Conservation (phyloP, 805 yeast genomes). For the Candida endomychidarum region DNA sequence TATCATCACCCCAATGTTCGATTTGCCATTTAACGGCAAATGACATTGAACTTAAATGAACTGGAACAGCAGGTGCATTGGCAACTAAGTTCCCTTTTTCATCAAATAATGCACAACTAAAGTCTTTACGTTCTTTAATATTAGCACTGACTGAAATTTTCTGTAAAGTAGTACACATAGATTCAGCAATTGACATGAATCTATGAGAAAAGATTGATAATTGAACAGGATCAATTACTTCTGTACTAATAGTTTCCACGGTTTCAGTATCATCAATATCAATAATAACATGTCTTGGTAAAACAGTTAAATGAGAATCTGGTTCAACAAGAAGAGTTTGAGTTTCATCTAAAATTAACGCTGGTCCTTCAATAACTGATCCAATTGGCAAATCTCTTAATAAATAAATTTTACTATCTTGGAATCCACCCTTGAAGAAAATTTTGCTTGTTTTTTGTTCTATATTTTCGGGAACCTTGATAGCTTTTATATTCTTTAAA, state of each 20-base stretch:
- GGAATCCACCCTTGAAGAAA: slow-evolving; percentile 55
- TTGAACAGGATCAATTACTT: slow-evolving; percentile 60
- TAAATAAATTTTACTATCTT: slow-evolving; percentile 48
- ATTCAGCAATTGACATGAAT: slow-evolving; percentile 89
- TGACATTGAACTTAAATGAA: slow-evolving; percentile 84
- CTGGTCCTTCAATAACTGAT: slow-evolving; percentile 62
- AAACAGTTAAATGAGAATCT: slow-evolving; percentile 51
- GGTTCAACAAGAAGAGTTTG: slow-evolving; percentile 80
- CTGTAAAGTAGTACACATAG: slow-evolving; percentile 79
- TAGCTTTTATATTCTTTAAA: slow-evolving; percentile 15
- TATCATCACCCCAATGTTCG: slow-evolving; percentile 58
- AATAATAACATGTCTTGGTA: slow-evolving; percentile 63
- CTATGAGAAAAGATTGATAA: slow-evolving; percentile 79
- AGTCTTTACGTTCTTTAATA: slow-evolving; percentile 80
- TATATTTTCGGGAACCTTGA: not conserved
- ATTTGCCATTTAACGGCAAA: slow-evolving; percentile 72
- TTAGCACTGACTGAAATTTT: slow-evolving; percentile 81
- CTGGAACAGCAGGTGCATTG: slow-evolving; percentile 87
- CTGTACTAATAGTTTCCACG: slow-evolving; percentile 11
- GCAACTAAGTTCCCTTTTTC: slow-evolving; percentile 78
- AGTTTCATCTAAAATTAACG: slow-evolving; percentile 74
- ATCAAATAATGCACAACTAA: slow-evolving; percentile 81
- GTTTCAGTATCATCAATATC: slow-evolving; percentile 19
- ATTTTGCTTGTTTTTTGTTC: slow-evolving; percentile 25
- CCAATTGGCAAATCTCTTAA: slow-evolving; percentile 58